Base-by-base conservation (phyloP, 2,329 filamentous ascomycete genomes). In the Aquanectria penicillioides region DNA sequence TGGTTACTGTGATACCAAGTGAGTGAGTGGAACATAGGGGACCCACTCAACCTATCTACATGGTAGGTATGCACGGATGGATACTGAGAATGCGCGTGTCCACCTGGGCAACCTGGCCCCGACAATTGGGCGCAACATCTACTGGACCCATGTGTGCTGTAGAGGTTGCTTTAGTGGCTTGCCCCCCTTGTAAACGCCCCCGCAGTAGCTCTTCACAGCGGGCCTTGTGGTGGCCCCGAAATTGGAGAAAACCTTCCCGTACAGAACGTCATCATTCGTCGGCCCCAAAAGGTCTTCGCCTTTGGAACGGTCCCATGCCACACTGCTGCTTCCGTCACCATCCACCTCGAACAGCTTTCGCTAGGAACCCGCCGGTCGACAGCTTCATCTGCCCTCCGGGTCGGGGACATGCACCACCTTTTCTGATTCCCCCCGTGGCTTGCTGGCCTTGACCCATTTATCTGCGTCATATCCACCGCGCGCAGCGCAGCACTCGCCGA, bases 221-320 rank as follows among this genome's bases (percentile, higher is more conserved):
- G 54, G 37, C 46, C 37, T 38, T 23, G 26, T 37, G 49, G n/a
- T 48, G 43, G 36, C 26, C 15, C 29, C 26, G 33, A 38, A 57
- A 40, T 50, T 34, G 43, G 58, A 63, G 41, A 64, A 59, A 64
- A 54, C 38, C 59, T 57, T 60, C 53, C 25, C 15, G 25, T 13
- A 25, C 41, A 63, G 62, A 64, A 70, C 68, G 65, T 70, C 66
- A 70, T 59, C 64, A 37, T 44, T 47, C 33, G 46, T 57, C 40
- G 44, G 29, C 20, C 44, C 47, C 48, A 20, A 52, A 61, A 50
- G 68, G 55, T 69, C 66, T 66, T 67, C 57, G 47, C 18, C 38
- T 43, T 40, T 53, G 57, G 26, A 53, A 34, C 48, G 12, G 22
- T 20, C 9, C 28, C 57, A 57, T 57, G 40, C 47, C 46, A 59